phyloP scores from a whole-genome alignment of 179 eudicot genomes.

The Camellia oleifera region DNA sequence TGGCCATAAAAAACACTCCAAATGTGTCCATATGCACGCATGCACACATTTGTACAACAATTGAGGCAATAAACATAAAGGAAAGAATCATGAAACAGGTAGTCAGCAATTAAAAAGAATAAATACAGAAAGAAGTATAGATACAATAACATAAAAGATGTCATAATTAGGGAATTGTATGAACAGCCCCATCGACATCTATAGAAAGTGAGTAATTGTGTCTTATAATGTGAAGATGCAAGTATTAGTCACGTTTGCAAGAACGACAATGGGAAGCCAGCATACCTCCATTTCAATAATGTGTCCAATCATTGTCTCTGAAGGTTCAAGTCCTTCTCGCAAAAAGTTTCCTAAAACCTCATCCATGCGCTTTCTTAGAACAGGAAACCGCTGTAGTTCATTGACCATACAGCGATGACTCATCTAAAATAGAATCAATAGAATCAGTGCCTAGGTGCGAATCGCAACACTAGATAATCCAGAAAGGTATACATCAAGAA shows the following conservation, averaged over 20 bases:
- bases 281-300: constrained; percentile 96
- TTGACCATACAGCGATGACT: constrained; percentile 79
- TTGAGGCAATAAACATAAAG: background rate
- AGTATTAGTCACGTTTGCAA: background rate
- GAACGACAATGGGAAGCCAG: background rate
- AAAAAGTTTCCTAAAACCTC: constrained; percentile 79
- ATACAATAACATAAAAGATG: background rate
- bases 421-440: constrained; percentile 50
- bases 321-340: constrained; percentile 81
- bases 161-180: background rate
- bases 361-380: constrained; percentile 83
- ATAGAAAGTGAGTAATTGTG: background rate
- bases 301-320: constrained; percentile 77
- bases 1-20: background rate
- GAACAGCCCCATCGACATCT: background rate
- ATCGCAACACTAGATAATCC: background rate
- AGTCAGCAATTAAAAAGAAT: background rate
- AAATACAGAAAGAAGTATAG: background rate
- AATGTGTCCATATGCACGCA: too few species aligned
- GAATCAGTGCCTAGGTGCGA: background rate
- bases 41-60: background rate
- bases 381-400: constrained; percentile 90
- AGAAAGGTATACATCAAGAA: background rate
- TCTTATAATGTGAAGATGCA: background rate
- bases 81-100: background rate